These are phyloP conservation scores for Plectosphaerella sp. DNA, from an alignment of 2,329 filamentous ascomycete species.

Conservation along the genomic window DNA sequence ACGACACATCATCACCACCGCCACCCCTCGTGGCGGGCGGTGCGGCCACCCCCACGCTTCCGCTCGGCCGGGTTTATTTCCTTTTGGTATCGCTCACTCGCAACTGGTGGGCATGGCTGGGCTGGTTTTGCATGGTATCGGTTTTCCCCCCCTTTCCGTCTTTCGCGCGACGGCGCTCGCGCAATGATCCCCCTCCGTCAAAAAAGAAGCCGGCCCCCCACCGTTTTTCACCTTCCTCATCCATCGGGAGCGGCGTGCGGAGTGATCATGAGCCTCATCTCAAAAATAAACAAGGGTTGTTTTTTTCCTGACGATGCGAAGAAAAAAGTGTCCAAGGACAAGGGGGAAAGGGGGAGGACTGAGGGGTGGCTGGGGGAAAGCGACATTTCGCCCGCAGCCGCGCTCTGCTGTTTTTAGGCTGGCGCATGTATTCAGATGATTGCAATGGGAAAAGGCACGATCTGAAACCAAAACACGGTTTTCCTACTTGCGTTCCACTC, in stretches of 20 bases:
- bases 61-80: not conserved
- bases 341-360: not conserved
- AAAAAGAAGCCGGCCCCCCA: too few relatives aligned
- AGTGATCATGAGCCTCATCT: too few relatives aligned
- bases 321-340: not conserved
- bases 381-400: not conserved
- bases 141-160: not conserved
- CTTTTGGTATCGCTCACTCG: not conserved
- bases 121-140: slow-evolving; percentile 5
- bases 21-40: too few relatives aligned
- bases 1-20: too few relatives aligned
- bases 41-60: too few relatives aligned
- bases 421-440: slow-evolving; percentile 5
- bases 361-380: not conserved
- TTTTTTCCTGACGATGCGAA: too few relatives aligned
- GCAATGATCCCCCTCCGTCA: too few relatives aligned
- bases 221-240: too few relatives aligned
- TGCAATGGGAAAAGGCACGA: slow-evolving; percentile 5
- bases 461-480: not conserved
- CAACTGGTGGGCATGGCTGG: not conserved
- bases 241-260: too few relatives aligned
- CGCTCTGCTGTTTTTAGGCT: slow-evolving; percentile 1
- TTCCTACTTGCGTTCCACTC: too few relatives aligned
- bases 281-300: too few relatives aligned
- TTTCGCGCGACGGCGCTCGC: slow-evolving; percentile 1